Evolutionary conservation across 768 basidiomycete genomes (phyloP), one percentile per base, ranked within the genome.

Genomic region (Postia placenta): DNA sequence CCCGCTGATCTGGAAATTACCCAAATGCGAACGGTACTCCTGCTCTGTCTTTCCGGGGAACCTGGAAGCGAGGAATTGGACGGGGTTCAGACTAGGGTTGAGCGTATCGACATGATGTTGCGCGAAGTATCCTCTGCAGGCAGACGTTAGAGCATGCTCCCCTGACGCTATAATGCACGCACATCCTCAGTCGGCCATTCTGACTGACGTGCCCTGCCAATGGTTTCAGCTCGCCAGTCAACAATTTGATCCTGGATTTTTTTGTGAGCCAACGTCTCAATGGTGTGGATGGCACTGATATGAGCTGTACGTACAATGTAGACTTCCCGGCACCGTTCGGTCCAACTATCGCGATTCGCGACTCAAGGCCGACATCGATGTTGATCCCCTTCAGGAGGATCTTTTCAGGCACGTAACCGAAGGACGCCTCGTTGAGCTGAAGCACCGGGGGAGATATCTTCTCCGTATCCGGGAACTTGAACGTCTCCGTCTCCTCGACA

Each of bases 271-370:
- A 33, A 33, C 30, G 30, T 33, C 15, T n/a, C n/a, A n/a, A n/a
- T n/a, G n/a, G n/a, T n/a, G n/a, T n/a, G n/a, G n/a, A n/a, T n/a
- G n/a, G n/a, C n/a, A n/a, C n/a, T 19, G 6, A 37, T 25, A 33
- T 19, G 15, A 40, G 15, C 5, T 19, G 12, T 17, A 64, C 83
- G 55, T 59, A 90, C 85, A 97, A 65, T 3, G 96, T 97, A 15
- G 92, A 97, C 69, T 99, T 99, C 70, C 95, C 95, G 19, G 91
- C 87, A 39, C 94, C 93, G 66, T 94, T 94, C 1, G 92, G 86
- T 49, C 95, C 95, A 28, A 98, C 92, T 56, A 99, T 80, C 3
- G 95, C 94, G 51, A 98, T 89, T 50, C 96, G 76, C 7, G 91
- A 93, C 55, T 99, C 96, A n/a, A 96, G 69, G 1, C 89, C 87